phyloP scores from a whole-genome alignment of 2,329 filamentous ascomycete species.

The Fusarium denticulatum region DNA sequence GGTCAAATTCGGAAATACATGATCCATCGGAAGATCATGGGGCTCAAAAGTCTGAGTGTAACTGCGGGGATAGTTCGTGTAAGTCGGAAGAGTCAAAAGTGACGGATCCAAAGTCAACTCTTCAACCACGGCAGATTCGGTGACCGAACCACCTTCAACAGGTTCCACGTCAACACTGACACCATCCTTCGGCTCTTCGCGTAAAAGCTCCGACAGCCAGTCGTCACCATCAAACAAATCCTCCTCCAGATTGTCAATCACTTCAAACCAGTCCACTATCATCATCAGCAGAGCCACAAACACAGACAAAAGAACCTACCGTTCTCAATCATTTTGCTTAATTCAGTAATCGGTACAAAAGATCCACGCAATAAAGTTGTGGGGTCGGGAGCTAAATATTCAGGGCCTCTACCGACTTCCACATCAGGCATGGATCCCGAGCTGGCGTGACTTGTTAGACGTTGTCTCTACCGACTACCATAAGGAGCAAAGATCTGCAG shows the following conservation, averaged over 20 bases:
- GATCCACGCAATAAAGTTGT: neutral
- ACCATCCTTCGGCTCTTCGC: neutral
- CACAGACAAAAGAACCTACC: neutral
- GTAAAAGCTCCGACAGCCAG: neutral
- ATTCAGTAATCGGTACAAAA: neutral
- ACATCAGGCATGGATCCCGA: neutral
- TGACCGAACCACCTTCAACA: neutral
- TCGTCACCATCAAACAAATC: neutral
- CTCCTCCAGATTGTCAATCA: neutral
- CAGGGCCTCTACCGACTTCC: neutral
- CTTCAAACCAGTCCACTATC: neutral
- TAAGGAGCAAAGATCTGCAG: neutral
- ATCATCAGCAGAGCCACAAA: neutral
- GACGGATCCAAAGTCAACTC: neutral
- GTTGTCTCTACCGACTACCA: neutral
- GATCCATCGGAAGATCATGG: neutral
- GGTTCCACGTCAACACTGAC: neutral
- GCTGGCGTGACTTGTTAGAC: neutral
- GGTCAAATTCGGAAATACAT: neutral
- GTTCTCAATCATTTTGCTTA: neutral
- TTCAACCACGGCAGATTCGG: neutral
- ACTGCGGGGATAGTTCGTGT: neutral
- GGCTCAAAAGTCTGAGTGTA: neutral
- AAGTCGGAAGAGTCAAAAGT: neutral
- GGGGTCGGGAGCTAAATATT: neutral